Base-by-base conservation (phyloP, 208 protist genomes). In the Perkinsela sp. region DNA sequence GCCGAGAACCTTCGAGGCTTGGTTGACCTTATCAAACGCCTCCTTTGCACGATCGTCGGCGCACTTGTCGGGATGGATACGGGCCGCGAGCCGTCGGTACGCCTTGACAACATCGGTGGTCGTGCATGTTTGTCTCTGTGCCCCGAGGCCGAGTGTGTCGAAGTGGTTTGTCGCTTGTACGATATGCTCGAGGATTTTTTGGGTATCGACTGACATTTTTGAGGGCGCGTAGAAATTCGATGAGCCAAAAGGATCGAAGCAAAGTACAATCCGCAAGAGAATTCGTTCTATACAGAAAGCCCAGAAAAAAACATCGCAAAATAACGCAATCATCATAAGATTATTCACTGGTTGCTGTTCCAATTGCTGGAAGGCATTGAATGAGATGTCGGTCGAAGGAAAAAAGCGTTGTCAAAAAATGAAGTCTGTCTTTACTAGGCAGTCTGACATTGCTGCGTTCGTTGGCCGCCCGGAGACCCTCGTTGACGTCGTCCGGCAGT, bases 1-100 rank as follows among this genome's bases (percentile, higher is more conserved):
- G 6, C 40, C 40, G 40, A 57, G 40, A 22, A 57, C 40, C 22
- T 57, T 57, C 22, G 40, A 71, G 6, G 69, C 70, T 30, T 31
- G 22, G 28, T 30, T 31, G n/a, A 72, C 30, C 15, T 30, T n/a
- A 16, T 72, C 71, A 71, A 72, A 72, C 2, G 70, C 70, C 15
- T 72, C 70, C 28, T 30, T 68, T 2, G 67, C 70, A 16, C 68
- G 22, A 15, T 13, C 2, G 15, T 74, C 70, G 2, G 22, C 28
- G 65, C 69, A 72, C 75, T 77, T 77, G 30, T 77, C 74, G 1
- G 74, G 74, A 67, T 77, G 74, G 1, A 74, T 32, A n/a, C 70
- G 29, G 0, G 71, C 29, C 2, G 74, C 71, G 31, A 76, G 66
- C 68, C 77, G 74, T 1, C 67, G 68, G 30, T 78, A 77, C 40